Percentiles rank a stretch among this genome's conserved stretches.
These are phyloP conservation scores for Solanum chmielewskii DNA, from an alignment of 257 asterid genomes.

Conservation along the genomic window DNA sequence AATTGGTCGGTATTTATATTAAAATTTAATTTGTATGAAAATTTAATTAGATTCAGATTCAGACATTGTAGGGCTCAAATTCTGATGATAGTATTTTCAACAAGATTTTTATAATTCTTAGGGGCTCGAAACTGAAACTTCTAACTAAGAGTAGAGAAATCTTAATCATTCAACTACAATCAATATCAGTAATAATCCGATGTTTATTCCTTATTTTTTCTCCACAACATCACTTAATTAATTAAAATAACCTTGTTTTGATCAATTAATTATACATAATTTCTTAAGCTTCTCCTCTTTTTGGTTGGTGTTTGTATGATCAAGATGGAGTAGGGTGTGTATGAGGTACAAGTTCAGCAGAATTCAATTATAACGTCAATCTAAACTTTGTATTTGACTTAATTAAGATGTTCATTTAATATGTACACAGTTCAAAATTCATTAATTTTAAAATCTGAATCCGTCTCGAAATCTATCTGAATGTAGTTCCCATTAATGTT, in stretches of 20 bases:
- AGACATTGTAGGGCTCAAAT: neutral
- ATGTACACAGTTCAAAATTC: neutral
- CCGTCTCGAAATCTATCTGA: neutral
- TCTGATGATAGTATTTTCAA: accelerated
- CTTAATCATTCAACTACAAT: neutral
- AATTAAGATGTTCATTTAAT: neutral
- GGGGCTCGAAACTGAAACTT: accelerated
- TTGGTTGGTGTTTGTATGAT: neutral
- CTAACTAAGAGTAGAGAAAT: no score
- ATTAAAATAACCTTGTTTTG: neutral
- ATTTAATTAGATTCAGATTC: no score
- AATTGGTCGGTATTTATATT: neutral
- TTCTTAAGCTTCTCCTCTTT: neutral
- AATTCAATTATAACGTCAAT: neutral
- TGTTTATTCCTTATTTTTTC: neutral
- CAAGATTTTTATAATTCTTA: no score
- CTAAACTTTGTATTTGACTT: neutral
- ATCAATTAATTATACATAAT: neutral
- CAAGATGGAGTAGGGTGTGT: neutral
- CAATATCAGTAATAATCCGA: neutral
- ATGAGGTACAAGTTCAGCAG: neutral
- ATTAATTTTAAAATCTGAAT: neutral
- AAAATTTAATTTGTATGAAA: accelerated
- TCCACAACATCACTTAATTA: neutral
- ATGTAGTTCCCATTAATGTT: slow-evolving; percentile 32